phyloP scores from a whole-genome alignment of 306 rosid genomes.

The Heteromeles arbutifolia region DNA sequence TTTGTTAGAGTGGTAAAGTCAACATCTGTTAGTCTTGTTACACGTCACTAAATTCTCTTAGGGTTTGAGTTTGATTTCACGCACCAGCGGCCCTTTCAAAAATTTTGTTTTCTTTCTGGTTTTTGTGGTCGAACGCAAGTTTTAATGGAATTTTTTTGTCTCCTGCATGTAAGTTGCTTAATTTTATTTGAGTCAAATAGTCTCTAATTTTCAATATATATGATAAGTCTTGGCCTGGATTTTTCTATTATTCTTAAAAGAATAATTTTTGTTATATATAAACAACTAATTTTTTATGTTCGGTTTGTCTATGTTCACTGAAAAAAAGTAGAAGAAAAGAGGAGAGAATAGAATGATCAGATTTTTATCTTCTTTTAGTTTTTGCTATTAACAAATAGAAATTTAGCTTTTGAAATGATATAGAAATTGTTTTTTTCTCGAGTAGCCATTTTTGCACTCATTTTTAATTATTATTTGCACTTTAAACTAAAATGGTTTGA shows the following conservation, averaged over 20 bases:
- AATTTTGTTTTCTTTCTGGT: no score
- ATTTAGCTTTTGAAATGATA: background rate
- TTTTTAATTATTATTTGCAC: no score
- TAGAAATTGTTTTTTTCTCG: background rate
- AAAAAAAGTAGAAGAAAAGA: background rate
- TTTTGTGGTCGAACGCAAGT: no score
- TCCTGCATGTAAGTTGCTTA: background rate
- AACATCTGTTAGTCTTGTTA: background rate
- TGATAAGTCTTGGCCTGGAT: background rate
- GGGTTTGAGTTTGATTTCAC: background rate
- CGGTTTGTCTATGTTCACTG: background rate
- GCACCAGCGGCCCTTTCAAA: background rate
- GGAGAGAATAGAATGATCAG: background rate
- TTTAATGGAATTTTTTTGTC: background rate
- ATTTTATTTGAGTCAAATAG: background rate
- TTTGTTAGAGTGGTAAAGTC: constrained; percentile 52
- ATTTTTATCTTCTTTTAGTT: background rate
- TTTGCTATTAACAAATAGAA: background rate
- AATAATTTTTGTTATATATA: background rate
- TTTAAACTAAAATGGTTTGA: no score
- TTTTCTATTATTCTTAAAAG: background rate
- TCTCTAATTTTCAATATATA: background rate
- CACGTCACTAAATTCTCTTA: background rate
- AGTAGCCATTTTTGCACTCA: background rate
- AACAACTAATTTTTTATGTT: background rate